Evolutionary conservation across 2,329 filamentous ascomycete species (phyloP).

Genomic region (Claviceps africana): DNA sequence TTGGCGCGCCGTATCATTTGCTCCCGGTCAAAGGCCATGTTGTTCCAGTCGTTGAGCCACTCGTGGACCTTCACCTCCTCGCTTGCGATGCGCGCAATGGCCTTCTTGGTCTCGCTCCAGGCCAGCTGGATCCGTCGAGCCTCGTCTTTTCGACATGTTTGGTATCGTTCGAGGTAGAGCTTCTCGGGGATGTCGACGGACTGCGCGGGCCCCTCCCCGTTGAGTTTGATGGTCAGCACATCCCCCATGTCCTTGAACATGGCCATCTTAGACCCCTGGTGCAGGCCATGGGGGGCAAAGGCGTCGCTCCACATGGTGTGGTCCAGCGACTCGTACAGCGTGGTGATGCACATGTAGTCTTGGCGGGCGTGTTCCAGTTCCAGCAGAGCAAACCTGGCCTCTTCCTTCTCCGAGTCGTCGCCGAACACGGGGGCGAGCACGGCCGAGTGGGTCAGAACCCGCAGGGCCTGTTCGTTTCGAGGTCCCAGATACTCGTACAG

Average conservation of each 20-base stretch:
- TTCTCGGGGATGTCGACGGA: slow-evolving; percentile 35
- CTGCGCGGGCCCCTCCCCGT: slow-evolving; percentile 25
- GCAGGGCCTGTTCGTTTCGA: slow-evolving; percentile 12
- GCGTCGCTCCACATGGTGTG: slow-evolving; percentile 33
- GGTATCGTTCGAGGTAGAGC: slow-evolving; percentile 42
- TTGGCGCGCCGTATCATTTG: slow-evolving; percentile 17
- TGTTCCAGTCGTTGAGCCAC: slow-evolving; percentile 15
- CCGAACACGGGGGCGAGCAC: slow-evolving; percentile 16
- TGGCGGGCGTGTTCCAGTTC: slow-evolving; percentile 24
- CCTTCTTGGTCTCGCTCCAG: slow-evolving; percentile 19
- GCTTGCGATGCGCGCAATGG: slow-evolving; percentile 11
- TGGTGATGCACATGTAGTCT: slow-evolving; percentile 25
- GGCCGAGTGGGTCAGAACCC: slow-evolving; percentile 21
- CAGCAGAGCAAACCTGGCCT: slow-evolving; percentile 27
- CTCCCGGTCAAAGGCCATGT: slow-evolving; percentile 15
- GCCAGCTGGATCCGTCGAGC: slow-evolving; percentile 30
- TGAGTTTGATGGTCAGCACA: slow-evolving; percentile 34
- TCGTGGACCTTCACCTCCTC: slow-evolving; percentile 15
- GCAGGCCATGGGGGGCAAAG: slow-evolving; percentile 21
- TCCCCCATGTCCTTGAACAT: slow-evolving; percentile 33
- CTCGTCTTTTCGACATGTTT: slow-evolving; percentile 29
- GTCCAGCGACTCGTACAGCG: slow-evolving; percentile 34
- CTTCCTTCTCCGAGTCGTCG: slow-evolving; percentile 18
- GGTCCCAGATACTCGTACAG: slow-evolving; percentile 30
- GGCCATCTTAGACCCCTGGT: slow-evolving; percentile 26